Evolutionary conservation across 2,329 filamentous ascomycete genomes (phyloP).

Genomic region (Aplosporella prunicola): DNA sequence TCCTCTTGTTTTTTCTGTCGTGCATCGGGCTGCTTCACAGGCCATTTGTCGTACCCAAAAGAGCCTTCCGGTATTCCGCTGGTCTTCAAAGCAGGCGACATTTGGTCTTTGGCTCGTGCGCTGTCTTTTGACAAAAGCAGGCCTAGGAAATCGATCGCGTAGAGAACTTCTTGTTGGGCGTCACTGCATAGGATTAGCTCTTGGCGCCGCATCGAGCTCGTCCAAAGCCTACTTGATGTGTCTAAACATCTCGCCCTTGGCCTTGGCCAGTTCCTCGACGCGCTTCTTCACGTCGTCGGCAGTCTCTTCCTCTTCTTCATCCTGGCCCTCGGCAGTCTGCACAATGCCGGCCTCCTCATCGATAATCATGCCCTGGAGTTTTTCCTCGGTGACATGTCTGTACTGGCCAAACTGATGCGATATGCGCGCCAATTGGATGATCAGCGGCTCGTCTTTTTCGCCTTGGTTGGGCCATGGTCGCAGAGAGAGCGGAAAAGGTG

Average conservation of each 20-base stretch:
- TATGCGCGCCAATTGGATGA: constrained; percentile 68
- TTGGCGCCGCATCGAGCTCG: no score
- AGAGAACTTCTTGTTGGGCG: constrained; percentile 52
- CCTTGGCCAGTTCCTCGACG: constrained; percentile 31
- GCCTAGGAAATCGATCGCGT: constrained; percentile 74
- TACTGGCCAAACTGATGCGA: constrained; percentile 73
- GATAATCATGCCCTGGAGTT: constrained; percentile 59
- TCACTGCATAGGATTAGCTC: constrained; percentile 19
- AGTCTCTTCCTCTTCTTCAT: constrained; percentile 33
- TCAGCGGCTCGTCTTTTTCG: constrained; percentile 48
- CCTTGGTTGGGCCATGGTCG: constrained; percentile 50
- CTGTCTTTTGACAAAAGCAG: constrained; percentile 72
- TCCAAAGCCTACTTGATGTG: constrained; percentile 27
- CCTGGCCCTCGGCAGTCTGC: constrained; percentile 35
- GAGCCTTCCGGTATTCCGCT: constrained; percentile 60
- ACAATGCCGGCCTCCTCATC: constrained; percentile 33
- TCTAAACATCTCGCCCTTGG: constrained; percentile 32
- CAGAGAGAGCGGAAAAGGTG: constrained; percentile 46
- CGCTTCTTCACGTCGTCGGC: constrained; percentile 27
- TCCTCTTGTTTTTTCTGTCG: constrained; percentile 29
- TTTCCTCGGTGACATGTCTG: constrained; percentile 64
- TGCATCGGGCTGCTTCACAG: constrained; percentile 24
- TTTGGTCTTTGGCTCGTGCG: constrained; percentile 61
- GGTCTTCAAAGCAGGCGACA: constrained; percentile 62
- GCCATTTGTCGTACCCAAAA: constrained; percentile 56